phyloP scores from a whole-genome alignment of 768 basidiomycete species.

The Cystofilobasidium capitatum region DNA sequence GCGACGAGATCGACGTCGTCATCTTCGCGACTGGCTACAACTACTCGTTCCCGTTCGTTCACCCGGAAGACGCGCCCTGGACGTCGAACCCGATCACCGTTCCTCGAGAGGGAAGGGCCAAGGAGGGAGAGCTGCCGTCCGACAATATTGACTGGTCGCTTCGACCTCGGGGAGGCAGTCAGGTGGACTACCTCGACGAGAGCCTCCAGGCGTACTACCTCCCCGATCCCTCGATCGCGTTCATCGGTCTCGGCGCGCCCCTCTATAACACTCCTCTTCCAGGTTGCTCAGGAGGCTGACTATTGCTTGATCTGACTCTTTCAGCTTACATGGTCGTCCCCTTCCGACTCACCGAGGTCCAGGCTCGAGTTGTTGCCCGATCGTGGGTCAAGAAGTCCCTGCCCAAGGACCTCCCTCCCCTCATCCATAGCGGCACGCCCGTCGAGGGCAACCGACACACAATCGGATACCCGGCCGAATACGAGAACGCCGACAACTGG shows the following conservation, averaged over 20 bases:
- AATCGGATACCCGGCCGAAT: constrained; percentile 15
- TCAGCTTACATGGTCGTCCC: constrained; percentile 26
- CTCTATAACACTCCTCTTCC: background rate
- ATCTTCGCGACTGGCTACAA: constrained; percentile 23
- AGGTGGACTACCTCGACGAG: constrained; percentile 11
- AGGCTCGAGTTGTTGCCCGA: constrained; percentile 17
- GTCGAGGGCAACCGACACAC: background rate
- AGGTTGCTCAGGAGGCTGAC: background rate
- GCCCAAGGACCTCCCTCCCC: constrained; percentile 4
- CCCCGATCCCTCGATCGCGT: constrained; percentile 16
- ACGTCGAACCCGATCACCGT: background rate
- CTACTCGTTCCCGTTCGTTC: constrained; percentile 5
- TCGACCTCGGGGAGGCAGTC: constrained; percentile 2
- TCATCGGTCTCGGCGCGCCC: constrained; percentile 13
- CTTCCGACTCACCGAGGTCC: constrained; percentile 19
- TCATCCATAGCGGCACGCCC: background rate
- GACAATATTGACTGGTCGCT: background rate
- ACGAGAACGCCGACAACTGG: constrained; percentile 7
- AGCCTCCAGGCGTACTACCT: constrained; percentile 13
- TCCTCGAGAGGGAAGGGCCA: background rate
- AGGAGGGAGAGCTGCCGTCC: background rate
- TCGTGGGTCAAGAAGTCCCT: constrained; percentile 1
- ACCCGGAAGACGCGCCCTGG: constrained; percentile 17
- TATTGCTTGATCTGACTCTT: no score
- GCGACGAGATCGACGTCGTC: background rate